Percentiles rank a stretch among this genome's conserved stretches.
Conservation (phyloP, 163 green algal species). For the Volvox carteri region DNA sequence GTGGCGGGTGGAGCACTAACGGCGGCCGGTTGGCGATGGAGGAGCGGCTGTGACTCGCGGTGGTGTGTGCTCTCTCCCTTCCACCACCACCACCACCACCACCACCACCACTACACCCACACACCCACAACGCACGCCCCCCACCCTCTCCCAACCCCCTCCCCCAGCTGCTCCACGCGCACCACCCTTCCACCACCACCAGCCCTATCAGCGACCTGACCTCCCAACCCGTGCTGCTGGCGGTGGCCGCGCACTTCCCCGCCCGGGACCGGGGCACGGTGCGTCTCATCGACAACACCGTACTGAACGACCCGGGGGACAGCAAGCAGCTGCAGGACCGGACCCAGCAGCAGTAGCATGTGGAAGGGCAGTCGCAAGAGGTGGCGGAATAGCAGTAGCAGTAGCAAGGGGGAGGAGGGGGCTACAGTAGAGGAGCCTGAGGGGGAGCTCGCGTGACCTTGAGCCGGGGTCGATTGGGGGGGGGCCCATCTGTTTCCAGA, state of each 20-base stretch:
- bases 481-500: too few relatives aligned
- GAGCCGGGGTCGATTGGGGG: too few relatives aligned
- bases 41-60: too few relatives aligned
- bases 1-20: too few relatives aligned
- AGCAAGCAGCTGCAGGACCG: neutral
- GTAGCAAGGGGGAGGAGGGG: neutral
- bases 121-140: neutral
- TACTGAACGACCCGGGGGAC: constrained; percentile 62
- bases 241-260: constrained; percentile 83
- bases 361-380: neutral
- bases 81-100: too few relatives aligned
- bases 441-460: too few relatives aligned
- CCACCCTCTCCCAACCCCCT: too few relatives aligned
- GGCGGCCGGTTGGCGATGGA: too few relatives aligned
- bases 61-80: too few relatives aligned
- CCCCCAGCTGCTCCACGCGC: too few relatives aligned
- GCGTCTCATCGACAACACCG: constrained; percentile 92
- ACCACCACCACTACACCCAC: neutral
- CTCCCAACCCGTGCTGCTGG: constrained; percentile 75
- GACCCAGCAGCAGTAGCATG: neutral
- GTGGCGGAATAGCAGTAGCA: neutral
- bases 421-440: too few relatives aligned
- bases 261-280: constrained; percentile 76
- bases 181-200: neutral
- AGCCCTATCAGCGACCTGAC: constrained; percentile 57